Conservation (phyloP, 371 early-diverging fungal species). For the Zychaea mexicana region DNA sequence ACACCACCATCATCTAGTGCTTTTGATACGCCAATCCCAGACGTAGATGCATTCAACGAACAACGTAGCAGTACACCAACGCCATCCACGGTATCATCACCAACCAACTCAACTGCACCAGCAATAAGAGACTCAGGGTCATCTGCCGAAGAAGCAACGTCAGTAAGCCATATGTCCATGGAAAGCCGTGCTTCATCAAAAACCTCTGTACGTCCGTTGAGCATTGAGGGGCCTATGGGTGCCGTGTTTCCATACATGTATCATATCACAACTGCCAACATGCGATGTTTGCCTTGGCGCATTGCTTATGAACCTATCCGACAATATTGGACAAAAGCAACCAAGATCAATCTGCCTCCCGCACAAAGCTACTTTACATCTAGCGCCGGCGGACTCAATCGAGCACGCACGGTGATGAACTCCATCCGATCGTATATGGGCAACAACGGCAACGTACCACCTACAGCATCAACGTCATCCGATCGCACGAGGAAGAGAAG, state of each 20-base stretch:
- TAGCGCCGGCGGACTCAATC: constrained; percentile 26
- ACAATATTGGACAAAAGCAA: constrained; percentile 46
- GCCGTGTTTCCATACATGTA: constrained; percentile 37
- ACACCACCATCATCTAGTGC: constrained; percentile 11
- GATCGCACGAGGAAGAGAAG: constrained; percentile 24
- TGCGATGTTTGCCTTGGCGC: constrained; percentile 38
- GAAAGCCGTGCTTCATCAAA: constrained; percentile 10
- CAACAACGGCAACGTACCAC: neutral
- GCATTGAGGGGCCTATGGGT: neutral
- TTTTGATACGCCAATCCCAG: neutral
- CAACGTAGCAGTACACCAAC: neutral
- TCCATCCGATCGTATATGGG: constrained; percentile 34
- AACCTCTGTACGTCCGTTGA: constrained; percentile 7
- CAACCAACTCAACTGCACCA: neutral
- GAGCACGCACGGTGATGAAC: constrained; percentile 52
- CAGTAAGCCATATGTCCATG: constrained; percentile 5
- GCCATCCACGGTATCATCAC: neutral
- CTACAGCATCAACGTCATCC: constrained; percentile 1
- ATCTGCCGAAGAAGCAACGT: neutral
- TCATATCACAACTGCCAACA: constrained; percentile 29
- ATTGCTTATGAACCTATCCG: constrained; percentile 46
- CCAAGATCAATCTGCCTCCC: constrained; percentile 24
- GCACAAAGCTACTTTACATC: constrained; percentile 31
- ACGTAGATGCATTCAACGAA: neutral
- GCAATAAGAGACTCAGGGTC: neutral